Conservation (phyloP, 1,284 basidiomycete genomes). For the Rhodotorula sp. region DNA sequence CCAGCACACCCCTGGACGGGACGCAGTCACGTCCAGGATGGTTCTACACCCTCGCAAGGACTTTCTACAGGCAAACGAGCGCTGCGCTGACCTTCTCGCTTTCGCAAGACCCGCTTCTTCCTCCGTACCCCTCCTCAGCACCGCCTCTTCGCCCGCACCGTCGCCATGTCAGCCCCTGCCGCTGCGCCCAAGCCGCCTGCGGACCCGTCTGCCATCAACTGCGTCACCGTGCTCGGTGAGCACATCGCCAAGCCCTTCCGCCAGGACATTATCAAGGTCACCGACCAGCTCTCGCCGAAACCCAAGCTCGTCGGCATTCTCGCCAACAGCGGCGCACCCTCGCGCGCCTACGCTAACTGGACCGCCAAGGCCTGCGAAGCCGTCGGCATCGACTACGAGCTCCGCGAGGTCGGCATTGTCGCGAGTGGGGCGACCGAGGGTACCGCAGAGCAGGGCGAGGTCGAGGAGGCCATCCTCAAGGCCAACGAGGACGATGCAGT, state of each 20-base stretch:
- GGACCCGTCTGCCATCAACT: slow-evolving; percentile 10
- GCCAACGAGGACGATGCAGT: slow-evolving; percentile 51
- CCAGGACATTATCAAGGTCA: slow-evolving; percentile 23
- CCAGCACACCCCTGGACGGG: too few species aligned
- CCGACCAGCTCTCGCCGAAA: slow-evolving; percentile 19
- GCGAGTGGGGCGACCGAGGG: slow-evolving; percentile 55
- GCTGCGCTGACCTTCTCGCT: background rate
- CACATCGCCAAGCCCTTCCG: slow-evolving; percentile 41
- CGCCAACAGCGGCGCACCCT: slow-evolving; percentile 81
- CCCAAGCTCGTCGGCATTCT: slow-evolving; percentile 91
- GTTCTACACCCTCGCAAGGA: background rate
- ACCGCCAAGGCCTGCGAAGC: slow-evolving; percentile 87
- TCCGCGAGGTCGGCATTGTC: slow-evolving; percentile 64
- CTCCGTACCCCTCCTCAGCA: background rate
- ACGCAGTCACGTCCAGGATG: too few species aligned
- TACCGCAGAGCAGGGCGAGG: slow-evolving; percentile 51
- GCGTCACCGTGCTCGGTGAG: slow-evolving; percentile 32
- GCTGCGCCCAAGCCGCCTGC: background rate
- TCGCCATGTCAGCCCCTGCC: background rate
- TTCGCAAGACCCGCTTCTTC: background rate
- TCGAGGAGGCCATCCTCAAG: slow-evolving; percentile 91
- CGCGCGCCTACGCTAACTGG: slow-evolving; percentile 89
- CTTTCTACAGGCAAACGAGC: background rate
- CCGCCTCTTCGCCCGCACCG: background rate
- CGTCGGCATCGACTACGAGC: slow-evolving; percentile 82